Conservation (phyloP, 371 early-diverging fungal genomes). For the Cokeromyces recurvatus region DNA sequence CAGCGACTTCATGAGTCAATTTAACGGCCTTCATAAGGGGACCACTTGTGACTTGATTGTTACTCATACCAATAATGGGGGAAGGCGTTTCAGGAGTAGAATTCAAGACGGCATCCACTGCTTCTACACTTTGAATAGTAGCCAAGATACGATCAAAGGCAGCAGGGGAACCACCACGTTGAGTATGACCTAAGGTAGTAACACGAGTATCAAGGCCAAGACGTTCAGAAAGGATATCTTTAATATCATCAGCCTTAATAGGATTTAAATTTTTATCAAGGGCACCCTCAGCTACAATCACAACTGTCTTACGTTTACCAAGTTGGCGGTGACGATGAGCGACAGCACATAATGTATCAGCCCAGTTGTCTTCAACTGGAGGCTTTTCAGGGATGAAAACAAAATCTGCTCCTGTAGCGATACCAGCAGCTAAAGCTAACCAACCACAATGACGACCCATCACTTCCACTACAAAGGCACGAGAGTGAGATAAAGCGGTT, state of each 20-base stretch:
- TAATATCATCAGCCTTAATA: constrained; percentile 85
- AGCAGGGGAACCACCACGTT: constrained; percentile 97
- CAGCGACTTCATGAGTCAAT: constrained; percentile 87
- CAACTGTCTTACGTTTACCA: constrained; percentile 91
- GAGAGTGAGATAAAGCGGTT: constrained; percentile 95
- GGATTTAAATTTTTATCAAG: constrained; percentile 86
- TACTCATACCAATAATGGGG: constrained; percentile 88
- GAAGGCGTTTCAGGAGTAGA: constrained; percentile 84
- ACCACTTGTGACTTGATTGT: constrained; percentile 77
- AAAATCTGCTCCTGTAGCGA: constrained; percentile 89
- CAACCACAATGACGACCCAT: constrained; percentile 99
- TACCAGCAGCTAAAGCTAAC: constrained; percentile 95
- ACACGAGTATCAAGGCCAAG: constrained; percentile 91
- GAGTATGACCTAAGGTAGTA: constrained; percentile 97
- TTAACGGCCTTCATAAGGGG: constrained; percentile 93
- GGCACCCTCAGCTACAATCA: constrained; percentile 98
- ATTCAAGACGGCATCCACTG: constrained; percentile 89
- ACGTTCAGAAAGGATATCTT: constrained; percentile 71
- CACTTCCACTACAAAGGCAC: constrained; percentile 98
- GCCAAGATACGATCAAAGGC: constrained; percentile 93
- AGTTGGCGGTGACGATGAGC: constrained; percentile 69
- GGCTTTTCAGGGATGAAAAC: constrained; percentile 98
- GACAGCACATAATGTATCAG: constrained; percentile 74
- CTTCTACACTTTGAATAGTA: constrained; percentile 93
- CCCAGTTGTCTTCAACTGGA: constrained; percentile 81